A percentile compares a stretch with the other conserved stretches of the same genome.
Evolutionary conservation across 1,284 basidiomycete species (phyloP).

Genomic region (Marasmius tenuissimus): DNA sequence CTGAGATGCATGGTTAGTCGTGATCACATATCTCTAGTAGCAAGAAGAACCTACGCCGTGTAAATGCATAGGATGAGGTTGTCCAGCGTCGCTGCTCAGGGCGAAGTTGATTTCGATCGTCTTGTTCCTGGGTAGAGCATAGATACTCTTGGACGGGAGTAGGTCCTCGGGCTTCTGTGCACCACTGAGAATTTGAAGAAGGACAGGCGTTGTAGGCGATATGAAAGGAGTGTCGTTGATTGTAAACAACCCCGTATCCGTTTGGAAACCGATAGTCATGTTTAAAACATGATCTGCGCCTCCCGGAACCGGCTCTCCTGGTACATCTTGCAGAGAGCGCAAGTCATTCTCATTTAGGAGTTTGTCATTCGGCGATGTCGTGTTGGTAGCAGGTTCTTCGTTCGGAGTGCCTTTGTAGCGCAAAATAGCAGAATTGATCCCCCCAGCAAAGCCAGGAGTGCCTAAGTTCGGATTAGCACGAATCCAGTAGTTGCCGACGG

Average conservation of each 20-base stretch:
- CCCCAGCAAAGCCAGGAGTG: not conserved
- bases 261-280: constrained; percentile 22
- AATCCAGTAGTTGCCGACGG: constrained; percentile 22
- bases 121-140: constrained; percentile 43
- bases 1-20: constrained; percentile 17
- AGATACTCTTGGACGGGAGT: constrained; percentile 44
- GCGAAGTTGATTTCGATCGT: constrained; percentile 46
- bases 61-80: constrained; percentile 27
- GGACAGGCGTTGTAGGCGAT: constrained; percentile 42
- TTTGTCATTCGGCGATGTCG: constrained; percentile 3
- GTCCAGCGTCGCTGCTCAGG: constrained; percentile 28
- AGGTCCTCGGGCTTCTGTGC: constrained; percentile 17
- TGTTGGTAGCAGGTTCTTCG: constrained; percentile 3
- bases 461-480: not conserved
- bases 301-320: constrained; percentile 31
- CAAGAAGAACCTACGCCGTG: constrained; percentile 36
- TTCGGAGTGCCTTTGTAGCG: not conserved
- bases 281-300: constrained; percentile 36
- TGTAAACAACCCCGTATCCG: constrained; percentile 24
- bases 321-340: constrained; percentile 25
- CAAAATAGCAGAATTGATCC: not conserved
- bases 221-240: constrained; percentile 35
- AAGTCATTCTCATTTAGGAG: constrained; percentile 28
- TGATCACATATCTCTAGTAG: not conserved
- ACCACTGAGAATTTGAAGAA: constrained; percentile 55